Evolutionary conservation across 306 rosid species (phyloP), one percentile per base, ranked within the genome.

Genomic region (Cucurbita argyrosperma): DNA sequence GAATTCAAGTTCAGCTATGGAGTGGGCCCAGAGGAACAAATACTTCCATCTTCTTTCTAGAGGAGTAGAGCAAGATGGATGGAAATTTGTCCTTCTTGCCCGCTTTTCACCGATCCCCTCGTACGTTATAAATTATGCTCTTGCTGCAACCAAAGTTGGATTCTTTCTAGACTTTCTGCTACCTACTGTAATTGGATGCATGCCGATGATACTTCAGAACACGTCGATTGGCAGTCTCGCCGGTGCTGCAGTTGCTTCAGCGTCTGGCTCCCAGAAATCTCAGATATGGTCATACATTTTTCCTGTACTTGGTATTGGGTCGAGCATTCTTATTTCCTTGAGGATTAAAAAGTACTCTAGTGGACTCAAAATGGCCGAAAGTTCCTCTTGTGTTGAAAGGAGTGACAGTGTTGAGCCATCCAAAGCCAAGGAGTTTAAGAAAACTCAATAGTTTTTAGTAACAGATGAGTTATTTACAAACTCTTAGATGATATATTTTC

Each of bases 31-130:
- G 52, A 83, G 83, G 58, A 94, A 91, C 81, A 94, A 78, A 71
- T 94, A 94, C 74, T 94, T 94, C 72, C 60, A 80, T 77, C 43
- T 94, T 46, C 89, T 94, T 30, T 82, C 92, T 14, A 86, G 78
- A 82, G 99, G 99, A 82, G 99, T 94, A 30, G 95, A 85, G 87
- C 87, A 79, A 81, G 99, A 90, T 78, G 99, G 99, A 37, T 94
- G 99, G 99, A 91, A n/a, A 79, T 91, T 94, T 37, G 99, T 91
- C 64, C 89, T 94, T 50, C 97, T 94, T 35, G 99, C 99, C 10
- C 95, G 99, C 23, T 94, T 94, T 89, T 94, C 99, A 8, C 97
- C 99, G 0, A 71, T 94, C 79, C 99, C 99, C 1, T 94, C 97
- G 6, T 94, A 91, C 54, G 78, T 94, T 61, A 88, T 94, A 78